Base-by-base conservation (phyloP, 2,329 filamentous ascomycete species). In the Zymoseptoria pseudotritici region DNA sequence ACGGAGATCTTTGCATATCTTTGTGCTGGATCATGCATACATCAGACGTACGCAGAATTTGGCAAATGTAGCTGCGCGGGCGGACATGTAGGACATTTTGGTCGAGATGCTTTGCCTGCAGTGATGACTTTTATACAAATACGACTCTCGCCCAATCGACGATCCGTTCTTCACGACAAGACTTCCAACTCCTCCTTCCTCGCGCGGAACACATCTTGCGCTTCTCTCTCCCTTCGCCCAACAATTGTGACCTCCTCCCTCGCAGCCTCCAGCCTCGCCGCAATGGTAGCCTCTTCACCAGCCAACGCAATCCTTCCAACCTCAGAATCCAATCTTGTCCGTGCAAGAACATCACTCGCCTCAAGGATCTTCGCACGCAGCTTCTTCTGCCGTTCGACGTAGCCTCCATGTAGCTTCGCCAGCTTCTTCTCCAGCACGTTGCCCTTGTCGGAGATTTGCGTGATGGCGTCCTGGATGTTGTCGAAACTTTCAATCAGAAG, bases 341-440 rank as follows among this genome's bases (percentile, higher is more conserved):
- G 89, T 59, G 87, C 84, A 13, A 97, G 88, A 20, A 86, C 83
- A 24, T 86, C 84, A 11, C 62, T 62, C 1, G 91, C 90, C 65
- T 91, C 89, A 19, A 77, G 75, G 63, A 95, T 89, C 78, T 96
- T 97, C 61, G 86, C 83, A 21, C 86, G 84, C 24, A 99, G 82
- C 67, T 85, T 86, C 74, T 91, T 91, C 36, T 90, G 86, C 31
- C 94, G 88, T 67, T 91, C 86, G 73, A 92, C 87, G 76, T 99
- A 99, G 13, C 94, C 94, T 22, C 92, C 92, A 2, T 96, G 85
- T 69, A 94, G 87, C 57, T 96, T 80, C 0, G 82, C 81, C n/a
- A 99, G 83, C 76, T 94, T 97, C 83, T 96, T 96, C 76, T 97
- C 92, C 1, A 96, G 79, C 75, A 93, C 95, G 71, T 91, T 90